Percentiles rank a stretch among this genome's conserved stretches.
These are phyloP conservation scores for Ceratocystis papillata DNA, from an alignment of 2,329 filamentous ascomycete species.

Conservation along the genomic window DNA sequence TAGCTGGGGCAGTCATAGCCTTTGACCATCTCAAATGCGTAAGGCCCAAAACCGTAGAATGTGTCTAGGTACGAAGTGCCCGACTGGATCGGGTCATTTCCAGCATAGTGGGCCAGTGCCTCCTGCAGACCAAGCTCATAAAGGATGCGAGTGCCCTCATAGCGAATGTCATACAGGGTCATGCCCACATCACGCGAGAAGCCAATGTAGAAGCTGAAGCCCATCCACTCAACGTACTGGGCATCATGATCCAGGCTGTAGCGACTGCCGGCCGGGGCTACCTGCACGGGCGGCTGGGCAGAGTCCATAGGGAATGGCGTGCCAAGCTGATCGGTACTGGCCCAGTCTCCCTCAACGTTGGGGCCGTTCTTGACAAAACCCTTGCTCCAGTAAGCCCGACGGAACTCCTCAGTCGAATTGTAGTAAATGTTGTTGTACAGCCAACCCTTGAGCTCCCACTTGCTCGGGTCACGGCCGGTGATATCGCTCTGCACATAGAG, in stretches of 20 bases:
- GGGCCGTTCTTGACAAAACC: constrained; percentile 33
- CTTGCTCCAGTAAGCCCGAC: constrained; percentile 33
- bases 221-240: constrained; percentile 43
- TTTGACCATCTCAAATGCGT: constrained; percentile 33
- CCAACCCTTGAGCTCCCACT: constrained; percentile 36
- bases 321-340: constrained; percentile 31
- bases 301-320: constrained; percentile 31
- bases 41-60: constrained; percentile 32
- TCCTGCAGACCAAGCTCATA: constrained; percentile 45
- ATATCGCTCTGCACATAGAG: constrained; percentile 38
- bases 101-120: constrained; percentile 43
- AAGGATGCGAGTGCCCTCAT: constrained; percentile 40
- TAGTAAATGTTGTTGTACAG: constrained; percentile 36
- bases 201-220: constrained; percentile 42
- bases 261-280: constrained; percentile 34
- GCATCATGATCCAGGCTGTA: constrained; percentile 37
- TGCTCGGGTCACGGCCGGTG: constrained; percentile 35
- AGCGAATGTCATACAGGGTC: constrained; percentile 40
- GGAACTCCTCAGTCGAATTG: constrained; percentile 30
- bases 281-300: constrained; percentile 32
- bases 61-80: constrained; percentile 37
- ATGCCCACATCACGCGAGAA: constrained; percentile 38
- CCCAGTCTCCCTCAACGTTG: constrained; percentile 31
- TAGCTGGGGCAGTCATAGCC: constrained; percentile 37
- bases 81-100: constrained; percentile 37